phyloP scores from a whole-genome alignment of 1,139 yeast species.

The Debaryomycetaceae sp. region DNA sequence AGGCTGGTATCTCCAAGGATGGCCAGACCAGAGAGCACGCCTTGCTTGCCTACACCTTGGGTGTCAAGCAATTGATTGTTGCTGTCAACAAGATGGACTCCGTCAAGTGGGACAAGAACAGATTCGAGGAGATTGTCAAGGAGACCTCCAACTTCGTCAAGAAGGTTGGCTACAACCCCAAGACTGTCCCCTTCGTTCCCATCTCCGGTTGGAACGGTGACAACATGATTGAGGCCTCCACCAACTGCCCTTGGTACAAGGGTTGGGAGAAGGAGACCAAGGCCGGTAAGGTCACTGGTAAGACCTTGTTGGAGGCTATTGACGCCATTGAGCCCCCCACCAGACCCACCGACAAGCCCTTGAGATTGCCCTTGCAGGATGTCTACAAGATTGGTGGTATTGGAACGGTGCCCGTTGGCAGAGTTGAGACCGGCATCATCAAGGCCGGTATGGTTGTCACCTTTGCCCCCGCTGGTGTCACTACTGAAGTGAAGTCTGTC shows the following conservation, averaged over 20 bases:
- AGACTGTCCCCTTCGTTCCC: conserved; percentile 88
- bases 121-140: conserved; percentile 79
- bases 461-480: conserved; percentile 89
- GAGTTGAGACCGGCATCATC: conserved; percentile 90
- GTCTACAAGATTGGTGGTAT: conserved; percentile 93
- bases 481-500: conserved; percentile 91
- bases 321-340: conserved; percentile 81
- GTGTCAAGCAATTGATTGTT: conserved; percentile 84
- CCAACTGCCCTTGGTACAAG: conserved; percentile 90
- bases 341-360: conserved; percentile 88
- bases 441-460: conserved; percentile 90
- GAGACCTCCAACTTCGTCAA: conserved; percentile 85
- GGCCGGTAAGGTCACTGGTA: conserved; percentile 73
- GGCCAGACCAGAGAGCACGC: conserved; percentile 97
- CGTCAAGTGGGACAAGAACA: conserved; percentile 77
- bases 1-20: conserved; percentile 91
- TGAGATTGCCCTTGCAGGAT: conserved; percentile 89
- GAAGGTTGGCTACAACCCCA: conserved; percentile 93
- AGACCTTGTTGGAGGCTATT: conserved; percentile 84
- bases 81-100: conserved; percentile 95
- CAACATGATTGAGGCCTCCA: conserved; percentile 81
- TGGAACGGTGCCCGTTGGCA: conserved; percentile 92
- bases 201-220: conserved; percentile 95
- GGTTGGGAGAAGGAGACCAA: conserved; percentile 88
- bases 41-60: conserved; percentile 82